Evolutionary conservation across 495 filamentous ascomycete species (phyloP).

Genomic region (Pyrenula massariospora): DNA sequence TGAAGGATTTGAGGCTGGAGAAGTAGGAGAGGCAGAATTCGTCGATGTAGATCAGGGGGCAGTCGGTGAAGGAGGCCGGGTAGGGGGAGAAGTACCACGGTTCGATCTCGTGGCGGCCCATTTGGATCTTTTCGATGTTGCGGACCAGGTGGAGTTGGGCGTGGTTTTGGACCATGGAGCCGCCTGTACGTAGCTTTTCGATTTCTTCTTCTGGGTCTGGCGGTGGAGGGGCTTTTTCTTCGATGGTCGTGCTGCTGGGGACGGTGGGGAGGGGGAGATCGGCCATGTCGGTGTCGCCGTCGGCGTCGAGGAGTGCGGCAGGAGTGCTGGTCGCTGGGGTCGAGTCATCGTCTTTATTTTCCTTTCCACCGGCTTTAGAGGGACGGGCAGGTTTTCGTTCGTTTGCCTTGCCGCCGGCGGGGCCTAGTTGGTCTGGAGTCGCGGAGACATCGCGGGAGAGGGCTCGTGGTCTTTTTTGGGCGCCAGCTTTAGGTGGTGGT

Average conservation of each 20-base stretch:
- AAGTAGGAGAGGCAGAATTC: constrained; percentile 95
- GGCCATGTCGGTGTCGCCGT: constrained; percentile 50
- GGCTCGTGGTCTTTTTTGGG: constrained; percentile 37
- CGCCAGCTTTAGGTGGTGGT: constrained; percentile 11
- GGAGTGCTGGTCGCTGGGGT: constrained; percentile 28
- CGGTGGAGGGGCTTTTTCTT: constrained; percentile 27
- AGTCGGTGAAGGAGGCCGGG: constrained; percentile 73
- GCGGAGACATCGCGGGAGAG: constrained; percentile 46
- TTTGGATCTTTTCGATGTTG: constrained; percentile 84
- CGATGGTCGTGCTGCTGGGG: constrained; percentile 10
- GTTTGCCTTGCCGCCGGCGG: constrained; percentile 35
- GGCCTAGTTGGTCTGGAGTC: constrained; percentile 37
- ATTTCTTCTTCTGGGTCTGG: constrained; percentile 90
- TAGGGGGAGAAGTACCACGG: constrained; percentile 99
- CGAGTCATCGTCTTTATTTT: constrained; percentile 36
- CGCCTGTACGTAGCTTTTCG: constrained; percentile 82
- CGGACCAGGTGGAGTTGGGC: constrained; percentile 93
- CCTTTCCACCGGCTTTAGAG: constrained; percentile 51
- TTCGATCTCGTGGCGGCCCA: constrained; percentile 83
- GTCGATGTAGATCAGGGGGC: constrained; percentile 87
- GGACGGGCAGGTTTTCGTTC: constrained; percentile 34
- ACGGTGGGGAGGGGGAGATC: constrained; percentile 33
- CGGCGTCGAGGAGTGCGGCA: constrained; percentile 40
- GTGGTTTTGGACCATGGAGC: constrained; percentile 97
- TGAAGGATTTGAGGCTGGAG: constrained; percentile 64